A percentile compares a stretch with the other conserved stretches of the same genome.
Evolutionary conservation across 768 basidiomycete genomes (phyloP).

Genomic region (Rhodotorula diobovata): DNA sequence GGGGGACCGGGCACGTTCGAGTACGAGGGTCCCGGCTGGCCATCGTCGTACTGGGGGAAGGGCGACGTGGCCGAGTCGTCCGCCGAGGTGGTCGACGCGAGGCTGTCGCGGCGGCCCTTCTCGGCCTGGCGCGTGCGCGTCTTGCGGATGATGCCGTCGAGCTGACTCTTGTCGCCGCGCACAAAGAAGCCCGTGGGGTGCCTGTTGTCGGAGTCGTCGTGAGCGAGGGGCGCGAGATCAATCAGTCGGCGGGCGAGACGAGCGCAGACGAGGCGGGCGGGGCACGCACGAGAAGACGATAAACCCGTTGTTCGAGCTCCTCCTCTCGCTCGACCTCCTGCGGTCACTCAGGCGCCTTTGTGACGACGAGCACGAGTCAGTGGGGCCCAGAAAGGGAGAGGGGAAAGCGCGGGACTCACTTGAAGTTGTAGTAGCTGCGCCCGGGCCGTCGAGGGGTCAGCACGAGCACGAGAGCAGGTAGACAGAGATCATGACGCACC

Average conservation of each 20-base stretch:
- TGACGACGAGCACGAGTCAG: neutral
- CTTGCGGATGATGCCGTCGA: slow-evolving; percentile 28
- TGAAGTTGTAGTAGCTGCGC: slow-evolving; percentile 33
- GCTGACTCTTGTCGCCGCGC: slow-evolving; percentile 12
- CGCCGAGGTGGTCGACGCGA: slow-evolving; percentile 14
- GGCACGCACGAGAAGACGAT: slow-evolving; percentile 21
- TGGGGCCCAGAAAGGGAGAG: neutral
- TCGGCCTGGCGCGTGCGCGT: slow-evolving; percentile 5
- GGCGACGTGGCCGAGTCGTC: slow-evolving; percentile 3
- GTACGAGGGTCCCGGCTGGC: neutral
- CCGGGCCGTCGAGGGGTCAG: neutral
- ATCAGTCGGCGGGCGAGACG: neutral
- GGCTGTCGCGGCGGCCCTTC: slow-evolving; percentile 6
- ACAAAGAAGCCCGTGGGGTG: slow-evolving; percentile 23
- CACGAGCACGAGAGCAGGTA: neutral
- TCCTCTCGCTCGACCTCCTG: slow-evolving; percentile 17
- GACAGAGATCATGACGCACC: neutral
- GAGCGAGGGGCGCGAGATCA: too few relatives aligned
- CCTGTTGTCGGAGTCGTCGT: too few relatives aligned
- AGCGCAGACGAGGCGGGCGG: neutral
- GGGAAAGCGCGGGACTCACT: neutral
- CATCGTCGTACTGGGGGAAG: neutral
- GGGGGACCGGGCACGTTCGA: neutral
- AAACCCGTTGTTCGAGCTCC: neutral
- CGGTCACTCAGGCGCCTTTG: slow-evolving; percentile 31